A percentile compares a stretch with the other conserved stretches of the same genome.
Evolutionary conservation across 2,329 filamentous ascomycete genomes (phyloP).

Genomic region (Trichoderma breve): DNA sequence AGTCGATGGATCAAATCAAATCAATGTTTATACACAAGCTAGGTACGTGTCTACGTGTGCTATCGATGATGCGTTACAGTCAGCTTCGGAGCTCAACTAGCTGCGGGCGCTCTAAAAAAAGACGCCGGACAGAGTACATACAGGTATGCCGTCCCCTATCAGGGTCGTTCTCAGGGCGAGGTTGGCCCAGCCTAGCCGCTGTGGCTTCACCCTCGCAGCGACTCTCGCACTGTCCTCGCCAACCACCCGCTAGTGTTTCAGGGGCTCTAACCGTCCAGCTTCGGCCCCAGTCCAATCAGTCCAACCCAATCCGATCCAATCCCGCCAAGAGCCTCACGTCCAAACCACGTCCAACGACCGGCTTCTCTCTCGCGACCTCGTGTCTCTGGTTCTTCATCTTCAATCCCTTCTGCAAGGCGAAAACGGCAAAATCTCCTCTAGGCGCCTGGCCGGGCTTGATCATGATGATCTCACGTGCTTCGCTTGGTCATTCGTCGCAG

Average conservation of each 20-base stretch:
- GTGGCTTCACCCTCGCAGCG: conserved; percentile 9
- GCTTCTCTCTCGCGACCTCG: neutral
- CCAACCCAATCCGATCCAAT: conserved; percentile 13
- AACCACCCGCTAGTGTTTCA: conserved; percentile 23
- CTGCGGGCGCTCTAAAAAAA: neutral
- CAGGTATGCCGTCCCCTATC: conserved; percentile 10
- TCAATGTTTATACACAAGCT: neutral
- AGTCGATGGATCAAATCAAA: neutral
- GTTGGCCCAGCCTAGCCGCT: conserved; percentile 5
- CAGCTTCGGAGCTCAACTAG: neutral
- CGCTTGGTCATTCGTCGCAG: conserved; percentile 27
- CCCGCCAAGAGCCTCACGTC: conserved; percentile 15
- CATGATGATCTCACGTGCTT: conserved; percentile 34
- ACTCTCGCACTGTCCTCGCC: conserved; percentile 17
- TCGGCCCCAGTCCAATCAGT: neutral
- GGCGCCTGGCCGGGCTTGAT: conserved; percentile 17
- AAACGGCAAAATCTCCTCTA: conserved; percentile 14
- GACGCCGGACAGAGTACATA: neutral
- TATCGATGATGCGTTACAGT: neutral
- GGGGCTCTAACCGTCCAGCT: conserved; percentile 14
- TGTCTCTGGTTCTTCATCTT: neutral
- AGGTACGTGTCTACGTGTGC: neutral
- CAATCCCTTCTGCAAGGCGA: neutral
- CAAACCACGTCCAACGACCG: conserved; percentile 5
- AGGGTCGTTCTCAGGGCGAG: neutral